These are phyloP conservation scores for Hypericum androsaemum DNA, from an alignment of 345 rosid species.

Conservation along the genomic window DNA sequence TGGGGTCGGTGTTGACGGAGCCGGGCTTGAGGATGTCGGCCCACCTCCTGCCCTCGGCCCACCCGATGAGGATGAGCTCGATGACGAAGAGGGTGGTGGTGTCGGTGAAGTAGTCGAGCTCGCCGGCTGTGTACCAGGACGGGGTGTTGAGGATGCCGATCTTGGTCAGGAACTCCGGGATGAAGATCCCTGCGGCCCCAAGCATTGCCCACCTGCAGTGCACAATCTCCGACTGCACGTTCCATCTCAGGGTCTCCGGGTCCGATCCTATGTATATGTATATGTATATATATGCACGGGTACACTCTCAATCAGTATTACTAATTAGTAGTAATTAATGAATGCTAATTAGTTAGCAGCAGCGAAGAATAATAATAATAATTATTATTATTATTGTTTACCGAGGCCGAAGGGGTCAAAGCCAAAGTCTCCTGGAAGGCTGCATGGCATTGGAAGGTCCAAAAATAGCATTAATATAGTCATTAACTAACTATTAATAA, in stretches of 20 bases:
- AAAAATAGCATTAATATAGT: no score
- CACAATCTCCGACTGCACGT: conserved; percentile 74
- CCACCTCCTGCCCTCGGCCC: conserved; percentile 99
- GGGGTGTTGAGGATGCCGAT: conserved; percentile 85
- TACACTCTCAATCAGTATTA: no score
- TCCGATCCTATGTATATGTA: conserved; percentile 53
- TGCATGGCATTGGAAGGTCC: conserved; percentile 16
- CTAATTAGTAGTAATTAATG: neutral
- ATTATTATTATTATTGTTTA: no score
- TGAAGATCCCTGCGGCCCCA: conserved; percentile 96
- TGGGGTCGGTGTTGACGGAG: conserved; percentile 86
- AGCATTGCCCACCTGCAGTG: conserved; percentile 99
- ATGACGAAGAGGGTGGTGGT: conserved; percentile 73
- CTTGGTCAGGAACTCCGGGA: conserved; percentile 87
- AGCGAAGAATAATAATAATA: no score
- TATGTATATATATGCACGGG: neutral
- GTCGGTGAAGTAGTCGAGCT: conserved; percentile 78
- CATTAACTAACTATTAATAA: no score
- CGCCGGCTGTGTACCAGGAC: conserved; percentile 90
- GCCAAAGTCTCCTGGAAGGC: conserved; percentile 95
- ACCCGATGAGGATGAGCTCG: conserved; percentile 78
- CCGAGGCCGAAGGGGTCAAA: conserved; percentile 96
- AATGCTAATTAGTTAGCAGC: no score
- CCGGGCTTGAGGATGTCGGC: conserved; percentile 95
- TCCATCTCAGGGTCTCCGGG: conserved; percentile 87